Conservation (phyloP, 306 rosid species). For the Acacia acuminata region DNA sequence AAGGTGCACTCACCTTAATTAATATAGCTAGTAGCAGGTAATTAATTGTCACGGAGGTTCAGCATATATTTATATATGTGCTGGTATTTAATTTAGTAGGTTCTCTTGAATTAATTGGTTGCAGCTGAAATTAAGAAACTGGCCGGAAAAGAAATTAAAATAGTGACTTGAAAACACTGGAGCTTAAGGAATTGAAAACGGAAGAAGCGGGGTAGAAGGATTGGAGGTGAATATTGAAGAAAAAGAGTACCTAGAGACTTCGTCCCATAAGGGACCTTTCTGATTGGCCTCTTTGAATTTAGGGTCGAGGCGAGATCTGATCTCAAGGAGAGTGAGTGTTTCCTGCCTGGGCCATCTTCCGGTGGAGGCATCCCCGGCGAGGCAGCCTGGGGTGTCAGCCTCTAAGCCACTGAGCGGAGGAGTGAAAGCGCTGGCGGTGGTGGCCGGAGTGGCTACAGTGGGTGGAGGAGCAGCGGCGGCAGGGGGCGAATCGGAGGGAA, state of each 20-base stretch:
- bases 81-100: background rate
- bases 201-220: background rate
- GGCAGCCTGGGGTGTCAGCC: conserved; percentile 49
- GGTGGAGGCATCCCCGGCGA: conserved; percentile 58
- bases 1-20: conserved; percentile 20
- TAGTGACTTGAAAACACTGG: background rate
- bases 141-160: background rate
- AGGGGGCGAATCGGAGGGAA: conserved; percentile 50
- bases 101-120: background rate
- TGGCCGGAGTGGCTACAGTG: conserved; percentile 29
- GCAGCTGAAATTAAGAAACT: background rate
- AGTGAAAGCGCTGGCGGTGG: conserved; percentile 50
- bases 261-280: conserved; percentile 98
- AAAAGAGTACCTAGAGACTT: conserved; percentile 80
- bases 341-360: conserved; percentile 97
- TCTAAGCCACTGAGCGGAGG: conserved; percentile 65
- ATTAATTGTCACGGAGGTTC: conserved; percentile 1
- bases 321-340: conserved; percentile 93
- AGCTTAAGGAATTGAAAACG: background rate
- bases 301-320: conserved; percentile 94
- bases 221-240: background rate
- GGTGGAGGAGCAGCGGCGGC: conserved; percentile 1
- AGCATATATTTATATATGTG: background rate
- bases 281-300: conserved; percentile 97
- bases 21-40: background rate